phyloP scores from a whole-genome alignment of 2,329 filamentous ascomycete genomes.

The Penicillium frequentans region DNA sequence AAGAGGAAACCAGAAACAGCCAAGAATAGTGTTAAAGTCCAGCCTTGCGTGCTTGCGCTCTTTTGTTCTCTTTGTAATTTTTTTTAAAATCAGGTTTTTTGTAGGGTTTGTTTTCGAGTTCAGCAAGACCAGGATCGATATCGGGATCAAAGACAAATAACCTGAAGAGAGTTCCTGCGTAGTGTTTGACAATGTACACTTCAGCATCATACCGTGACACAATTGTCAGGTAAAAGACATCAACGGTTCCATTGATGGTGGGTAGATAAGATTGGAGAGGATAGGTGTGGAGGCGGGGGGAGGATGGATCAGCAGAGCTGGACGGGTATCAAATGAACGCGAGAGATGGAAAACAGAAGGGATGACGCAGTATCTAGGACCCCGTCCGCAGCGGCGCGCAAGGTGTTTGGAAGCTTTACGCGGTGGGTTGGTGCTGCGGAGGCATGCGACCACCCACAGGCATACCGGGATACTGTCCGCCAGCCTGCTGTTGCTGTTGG shows the following conservation, averaged over 20 bases:
- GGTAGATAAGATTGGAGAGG: neutral
- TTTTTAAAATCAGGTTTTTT: slow-evolving; percentile 5
- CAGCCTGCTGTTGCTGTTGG: slow-evolving; percentile 64
- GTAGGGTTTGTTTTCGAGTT: neutral
- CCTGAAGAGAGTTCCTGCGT: slow-evolving; percentile 5
- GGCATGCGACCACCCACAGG: slow-evolving; percentile 75
- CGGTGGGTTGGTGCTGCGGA: slow-evolving; percentile 78
- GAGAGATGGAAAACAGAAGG: slow-evolving; percentile 28
- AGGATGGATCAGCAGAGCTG: slow-evolving; percentile 28
- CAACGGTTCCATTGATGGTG: neutral
- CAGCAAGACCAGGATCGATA: slow-evolving; percentile 8
- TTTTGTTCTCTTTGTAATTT: slow-evolving; percentile 22
- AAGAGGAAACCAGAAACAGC: slow-evolving; percentile 25
- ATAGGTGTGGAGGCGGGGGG: slow-evolving; percentile 13
- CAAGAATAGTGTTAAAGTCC: slow-evolving; percentile 27
- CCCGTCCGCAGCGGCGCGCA: slow-evolving; percentile 18
- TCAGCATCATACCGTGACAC: slow-evolving; percentile 5
- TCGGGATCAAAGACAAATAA: slow-evolving; percentile 15
- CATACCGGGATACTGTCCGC: slow-evolving; percentile 72
- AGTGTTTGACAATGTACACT: slow-evolving; percentile 25
- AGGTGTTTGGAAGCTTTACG: slow-evolving; percentile 46
- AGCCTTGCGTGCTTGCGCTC: slow-evolving; percentile 30
- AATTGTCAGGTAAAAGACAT: neutral
- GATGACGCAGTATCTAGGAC: slow-evolving; percentile 25
- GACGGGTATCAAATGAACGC: slow-evolving; percentile 41